phyloP scores from a whole-genome alignment of 345 rosid species.

The Eucalyptus guilfoylei region DNA sequence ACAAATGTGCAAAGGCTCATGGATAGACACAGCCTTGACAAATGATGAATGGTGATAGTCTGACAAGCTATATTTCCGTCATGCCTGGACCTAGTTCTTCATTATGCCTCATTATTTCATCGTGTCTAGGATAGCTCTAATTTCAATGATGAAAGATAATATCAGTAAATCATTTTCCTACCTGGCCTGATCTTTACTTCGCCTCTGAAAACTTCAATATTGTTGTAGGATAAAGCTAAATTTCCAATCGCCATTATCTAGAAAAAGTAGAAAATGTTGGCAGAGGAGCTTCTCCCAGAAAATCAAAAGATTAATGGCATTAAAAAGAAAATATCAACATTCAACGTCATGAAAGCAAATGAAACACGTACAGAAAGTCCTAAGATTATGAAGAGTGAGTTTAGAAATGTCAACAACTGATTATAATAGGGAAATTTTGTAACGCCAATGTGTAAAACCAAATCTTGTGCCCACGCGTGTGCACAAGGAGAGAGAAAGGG shows the following conservation, averaged over 20 bases:
- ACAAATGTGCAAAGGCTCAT: background rate
- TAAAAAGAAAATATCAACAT: background rate
- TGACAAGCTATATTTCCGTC: background rate
- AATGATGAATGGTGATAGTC: background rate
- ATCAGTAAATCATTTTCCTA: conserved; percentile 11
- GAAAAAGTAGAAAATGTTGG: background rate
- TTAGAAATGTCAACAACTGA: background rate
- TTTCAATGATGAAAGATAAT: background rate
- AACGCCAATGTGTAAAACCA: background rate
- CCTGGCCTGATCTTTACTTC: conserved; percentile 95
- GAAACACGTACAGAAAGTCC: background rate
- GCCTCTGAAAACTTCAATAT: conserved; percentile 82
- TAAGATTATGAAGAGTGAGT: background rate
- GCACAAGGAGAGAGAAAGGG: background rate
- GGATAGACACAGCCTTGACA: background rate
- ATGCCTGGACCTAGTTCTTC: background rate
- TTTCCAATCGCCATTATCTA: conserved; percentile 97
- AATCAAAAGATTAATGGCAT: background rate
- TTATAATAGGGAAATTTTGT: background rate
- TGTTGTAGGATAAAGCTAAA: conserved; percentile 78
- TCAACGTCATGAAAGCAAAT: background rate
- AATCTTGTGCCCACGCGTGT: background rate
- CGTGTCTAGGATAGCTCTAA: background rate
- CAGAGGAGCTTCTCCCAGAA: background rate
- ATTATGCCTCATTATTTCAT: background rate